phyloP scores from a whole-genome alignment of 352 stramenopile species.

The Pythium aristosporum region DNA sequence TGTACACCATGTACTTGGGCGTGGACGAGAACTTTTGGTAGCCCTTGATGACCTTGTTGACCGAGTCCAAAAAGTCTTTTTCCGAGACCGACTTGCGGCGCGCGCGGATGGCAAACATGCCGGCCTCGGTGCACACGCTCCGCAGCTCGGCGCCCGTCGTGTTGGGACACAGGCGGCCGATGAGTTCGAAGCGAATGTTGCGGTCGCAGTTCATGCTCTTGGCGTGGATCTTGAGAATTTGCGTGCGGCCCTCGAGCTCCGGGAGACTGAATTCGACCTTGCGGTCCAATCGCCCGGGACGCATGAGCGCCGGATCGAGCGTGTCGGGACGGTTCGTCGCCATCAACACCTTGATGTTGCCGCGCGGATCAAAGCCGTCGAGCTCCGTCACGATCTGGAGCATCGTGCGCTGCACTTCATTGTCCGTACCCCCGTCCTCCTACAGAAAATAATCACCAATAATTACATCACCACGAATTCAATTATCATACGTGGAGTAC shows the following conservation, averaged over 20 bases:
- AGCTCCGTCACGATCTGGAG: slow-evolving; percentile 99
- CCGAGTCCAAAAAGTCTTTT: slow-evolving; percentile 99
- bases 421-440: slow-evolving; percentile 96
- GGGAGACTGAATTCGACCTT: slow-evolving; percentile 99
- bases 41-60: slow-evolving; percentile 99
- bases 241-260: slow-evolving; percentile 96
- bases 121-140: slow-evolving; percentile 99
- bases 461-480: neutral
- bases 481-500: neutral
- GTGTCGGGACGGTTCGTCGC: slow-evolving; percentile 98
- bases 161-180: slow-evolving; percentile 97
- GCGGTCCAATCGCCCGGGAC: slow-evolving; percentile 96
- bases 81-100: slow-evolving; percentile 99
- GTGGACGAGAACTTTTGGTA: slow-evolving; percentile 99
- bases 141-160: slow-evolving; percentile 99
- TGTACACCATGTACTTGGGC: slow-evolving; percentile 99
- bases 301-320: slow-evolving; percentile 95
- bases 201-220: slow-evolving; percentile 99
- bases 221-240: slow-evolving; percentile 99
- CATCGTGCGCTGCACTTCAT: slow-evolving; percentile 99
- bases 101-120: slow-evolving; percentile 93
- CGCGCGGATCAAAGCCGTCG: slow-evolving; percentile 98
- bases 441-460: slow-evolving; percentile 9
- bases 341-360: slow-evolving; percentile 99
- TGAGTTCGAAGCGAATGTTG: slow-evolving; percentile 98